Percentiles rank a stretch among this genome's conserved stretches.
Conservation (phyloP, 2,329 filamentous ascomycete species). For the Conoideocrella luteorostrata region DNA sequence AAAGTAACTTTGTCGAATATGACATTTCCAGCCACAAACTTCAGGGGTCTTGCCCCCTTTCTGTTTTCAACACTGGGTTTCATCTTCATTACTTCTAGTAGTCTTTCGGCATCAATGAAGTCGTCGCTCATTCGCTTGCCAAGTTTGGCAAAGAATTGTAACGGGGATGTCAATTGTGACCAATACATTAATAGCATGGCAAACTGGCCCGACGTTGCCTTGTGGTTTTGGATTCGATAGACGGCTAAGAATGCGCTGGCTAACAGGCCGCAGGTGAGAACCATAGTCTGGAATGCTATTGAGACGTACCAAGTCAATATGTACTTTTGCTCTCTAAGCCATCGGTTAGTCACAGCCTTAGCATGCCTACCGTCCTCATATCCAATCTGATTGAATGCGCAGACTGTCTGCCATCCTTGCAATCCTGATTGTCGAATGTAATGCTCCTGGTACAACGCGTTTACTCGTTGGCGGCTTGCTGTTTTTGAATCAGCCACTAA, state of each 20-base stretch:
- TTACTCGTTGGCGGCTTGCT: constrained; percentile 43
- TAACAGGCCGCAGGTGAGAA: constrained; percentile 63
- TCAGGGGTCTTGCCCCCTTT: constrained; percentile 41
- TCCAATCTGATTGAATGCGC: constrained; percentile 52
- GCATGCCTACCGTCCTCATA: constrained; percentile 51
- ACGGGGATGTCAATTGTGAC: constrained; percentile 63
- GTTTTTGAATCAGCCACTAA: constrained; percentile 45
- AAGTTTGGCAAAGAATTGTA: constrained; percentile 60
- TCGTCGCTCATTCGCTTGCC: constrained; percentile 51
- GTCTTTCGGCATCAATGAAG: constrained; percentile 50
- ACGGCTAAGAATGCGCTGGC: constrained; percentile 55
- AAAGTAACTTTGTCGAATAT: constrained; percentile 51
- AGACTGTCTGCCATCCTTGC: constrained; percentile 53
- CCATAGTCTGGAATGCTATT: constrained; percentile 51
- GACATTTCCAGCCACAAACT: constrained; percentile 46
- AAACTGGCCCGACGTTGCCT: constrained; percentile 59
- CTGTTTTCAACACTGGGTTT: constrained; percentile 50
- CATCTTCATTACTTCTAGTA: constrained; percentile 52
- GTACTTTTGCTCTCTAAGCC: constrained; percentile 31
- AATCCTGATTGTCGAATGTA: constrained; percentile 50
- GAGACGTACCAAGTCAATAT: constrained; percentile 41
- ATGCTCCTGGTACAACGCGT: constrained; percentile 49
- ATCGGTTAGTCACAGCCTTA: constrained; percentile 38
- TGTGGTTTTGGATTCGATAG: constrained; percentile 58
- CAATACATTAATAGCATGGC: constrained; percentile 68